Base-by-base conservation (phyloP, 768 basidiomycete genomes). In the Tylopilus vinaceipallidus region DNA sequence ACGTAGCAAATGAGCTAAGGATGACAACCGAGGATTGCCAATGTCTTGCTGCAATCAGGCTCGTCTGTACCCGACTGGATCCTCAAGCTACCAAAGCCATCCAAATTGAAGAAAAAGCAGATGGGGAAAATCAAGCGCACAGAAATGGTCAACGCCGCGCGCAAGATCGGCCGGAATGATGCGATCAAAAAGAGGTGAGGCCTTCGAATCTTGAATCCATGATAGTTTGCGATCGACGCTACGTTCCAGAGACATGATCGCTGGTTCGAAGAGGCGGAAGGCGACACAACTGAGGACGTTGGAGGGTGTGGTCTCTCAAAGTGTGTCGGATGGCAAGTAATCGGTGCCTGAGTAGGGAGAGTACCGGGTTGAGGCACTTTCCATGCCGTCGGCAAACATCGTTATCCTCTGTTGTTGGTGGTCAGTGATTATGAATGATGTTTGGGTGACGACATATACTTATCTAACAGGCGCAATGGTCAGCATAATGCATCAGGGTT, bases 11-110 rank as follows among this genome's bases (percentile, higher is more conserved):
- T 57, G 42, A 49, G 39, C 47, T 53, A 42, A 61, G 32, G 36
- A 26, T 32, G 32, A 36, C 24, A 24, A 35, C 37, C 23, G 55
- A 95, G 92, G 41, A 90, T 98, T 64, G 95, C 95, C 43, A 98
- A 98, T 64, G 91, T 98, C n/a, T 80, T 98, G 52, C 74, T 90
- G 19, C 87, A 94, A 62, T 95, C 94, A 1, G 95, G 95, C 4
- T 95, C 89, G 50, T 70, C 78, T 2, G 94, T 97, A 0, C 91
- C 95, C 1, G 90, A 93, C 20, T 99, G 94, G 91, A 98, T 98
- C 55, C 66, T 89, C n/a, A 88, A 88, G 56, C 77, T 99, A n/a
- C 88, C 88, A 19, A 94, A 91, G 65, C 94, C 95, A 0, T 89
- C 89, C 2, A 95, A 92, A 70, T 77, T 93, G 75, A 87, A 88